phyloP scores from a whole-genome alignment of 768 basidiomycete genomes.

The Serendipita sp. region DNA sequence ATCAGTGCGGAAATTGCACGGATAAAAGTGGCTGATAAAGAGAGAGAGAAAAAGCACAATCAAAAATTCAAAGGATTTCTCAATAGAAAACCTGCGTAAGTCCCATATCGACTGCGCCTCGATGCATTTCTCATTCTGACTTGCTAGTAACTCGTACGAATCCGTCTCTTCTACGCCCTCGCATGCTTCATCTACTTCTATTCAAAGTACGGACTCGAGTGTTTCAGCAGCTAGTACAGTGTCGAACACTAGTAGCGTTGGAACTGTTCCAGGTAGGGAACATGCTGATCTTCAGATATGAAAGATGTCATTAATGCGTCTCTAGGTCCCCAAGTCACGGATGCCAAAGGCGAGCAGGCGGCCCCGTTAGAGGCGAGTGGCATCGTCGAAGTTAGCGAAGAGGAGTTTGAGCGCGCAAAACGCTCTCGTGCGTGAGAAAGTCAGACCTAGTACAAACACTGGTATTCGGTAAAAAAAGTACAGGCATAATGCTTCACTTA shows the following conservation, averaged over 20 bases:
- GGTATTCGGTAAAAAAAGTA: neutral
- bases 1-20: slow-evolving; percentile 52
- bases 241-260: neutral
- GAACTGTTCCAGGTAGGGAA: neutral
- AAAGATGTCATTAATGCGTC: too few species aligned
- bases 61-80: too few species aligned
- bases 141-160: neutral
- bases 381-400: slow-evolving; percentile 1
- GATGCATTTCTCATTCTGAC: neutral
- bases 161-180: neutral
- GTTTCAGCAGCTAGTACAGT: neutral
- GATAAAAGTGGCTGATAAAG: slow-evolving; percentile 45
- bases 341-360: neutral
- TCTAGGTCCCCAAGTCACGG: neutral
- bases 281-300: neutral
- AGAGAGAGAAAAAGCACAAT: slow-evolving; percentile 46
- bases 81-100: too few species aligned
- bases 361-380: neutral
- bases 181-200: neutral
- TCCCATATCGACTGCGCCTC: too few species aligned
- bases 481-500: neutral
- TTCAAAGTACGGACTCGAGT: neutral
- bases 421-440: neutral
- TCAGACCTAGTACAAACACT: neutral
- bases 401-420: neutral